Conservation (phyloP, 352 stramenopile genomes). For the Pelagophyceae sp. region DNA sequence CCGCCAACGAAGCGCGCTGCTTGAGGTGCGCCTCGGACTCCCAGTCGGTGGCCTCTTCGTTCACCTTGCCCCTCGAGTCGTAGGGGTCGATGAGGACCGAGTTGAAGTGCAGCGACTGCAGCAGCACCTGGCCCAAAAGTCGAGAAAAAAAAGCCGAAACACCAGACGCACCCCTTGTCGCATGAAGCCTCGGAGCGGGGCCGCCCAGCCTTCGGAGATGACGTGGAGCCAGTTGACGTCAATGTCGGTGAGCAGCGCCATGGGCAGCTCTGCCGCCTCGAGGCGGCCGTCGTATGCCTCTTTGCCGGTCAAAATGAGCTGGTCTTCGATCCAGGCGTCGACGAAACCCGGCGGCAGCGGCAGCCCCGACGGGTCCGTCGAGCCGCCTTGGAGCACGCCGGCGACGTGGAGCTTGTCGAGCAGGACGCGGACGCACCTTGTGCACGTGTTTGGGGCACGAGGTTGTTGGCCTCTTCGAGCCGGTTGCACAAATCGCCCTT, state of each 20-base stretch:
- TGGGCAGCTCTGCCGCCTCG: conserved; percentile 45
- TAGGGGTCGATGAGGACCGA: conserved; percentile 88
- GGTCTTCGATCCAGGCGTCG: neutral
- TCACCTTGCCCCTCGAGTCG: conserved; percentile 75
- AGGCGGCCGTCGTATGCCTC: neutral
- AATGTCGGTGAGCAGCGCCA: conserved; percentile 88
- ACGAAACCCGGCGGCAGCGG: conserved; percentile 6
- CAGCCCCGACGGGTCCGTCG: conserved; percentile 29
- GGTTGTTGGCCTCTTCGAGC: no score
- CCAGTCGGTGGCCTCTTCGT: conserved; percentile 79
- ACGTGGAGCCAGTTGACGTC: conserved; percentile 97
- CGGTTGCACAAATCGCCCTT: no score
- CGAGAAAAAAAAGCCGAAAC: no score
- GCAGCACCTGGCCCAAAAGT: no score
- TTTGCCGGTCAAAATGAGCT: neutral
- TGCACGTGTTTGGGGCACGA: no score
- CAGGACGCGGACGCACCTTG: conserved; percentile 58
- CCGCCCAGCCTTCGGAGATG: conserved; percentile 90
- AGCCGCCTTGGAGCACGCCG: conserved; percentile 63
- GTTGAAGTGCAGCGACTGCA: conserved; percentile 94
- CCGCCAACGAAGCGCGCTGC: conserved; percentile 85
- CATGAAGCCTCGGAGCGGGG: conserved; percentile 92
- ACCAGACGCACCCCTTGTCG: conserved; percentile 87
- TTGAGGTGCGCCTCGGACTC: conserved; percentile 72
- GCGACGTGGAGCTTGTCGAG: conserved; percentile 56